Base-by-base conservation (phyloP, 2,329 filamentous ascomycete species). In the Microcera coccophila region DNA sequence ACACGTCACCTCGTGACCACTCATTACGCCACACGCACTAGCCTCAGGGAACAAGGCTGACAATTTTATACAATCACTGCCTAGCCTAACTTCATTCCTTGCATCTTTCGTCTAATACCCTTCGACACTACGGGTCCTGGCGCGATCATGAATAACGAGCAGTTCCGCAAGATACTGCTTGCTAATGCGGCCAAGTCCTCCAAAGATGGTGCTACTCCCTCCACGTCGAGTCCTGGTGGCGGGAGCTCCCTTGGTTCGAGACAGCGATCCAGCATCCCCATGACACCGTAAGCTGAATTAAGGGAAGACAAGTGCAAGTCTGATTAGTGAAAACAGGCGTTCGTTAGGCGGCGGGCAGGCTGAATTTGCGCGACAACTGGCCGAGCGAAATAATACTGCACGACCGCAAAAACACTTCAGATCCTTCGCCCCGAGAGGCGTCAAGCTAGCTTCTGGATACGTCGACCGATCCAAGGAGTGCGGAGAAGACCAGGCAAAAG, bases 361-460 rank as follows among this genome's bases (percentile, higher is more conserved):
- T 41, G 84, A 93, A 42, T 96, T 96, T 64, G 85, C 87, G 17
- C 85, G 83, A 54, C 91, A 96, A 64, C 75, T 95, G 22, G 84
- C 87, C 28, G 88, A 94, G 57, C 79, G 83, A 48, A 81, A 78
- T 59, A 70, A 77, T 64, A 54, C 70, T 53, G 44, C 54, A 15
- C 75, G 78, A 39, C 74, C 78, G 1, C 65, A 77, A 7, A 94
- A 89, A 68, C 89, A 84, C 60, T 85, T 88, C 69, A 85, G 81
- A 49, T 84, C 88, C 0, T 82, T 82, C 3, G 85, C 82, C 3
- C 93, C 91, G 0, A 94, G 90, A 63, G 93, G 93, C 32, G 82
- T 82, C 41, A 89, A 83, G 62, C 73, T 95, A 18, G 85, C 84
- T 3, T 70, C 79, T 5, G 91, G 90, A 34, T 98, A 96, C 63